Percentiles rank a stretch among this genome's conserved stretches.
Conservation (phyloP, 331 rosid genomes). For the Quercus lobata region DNA sequence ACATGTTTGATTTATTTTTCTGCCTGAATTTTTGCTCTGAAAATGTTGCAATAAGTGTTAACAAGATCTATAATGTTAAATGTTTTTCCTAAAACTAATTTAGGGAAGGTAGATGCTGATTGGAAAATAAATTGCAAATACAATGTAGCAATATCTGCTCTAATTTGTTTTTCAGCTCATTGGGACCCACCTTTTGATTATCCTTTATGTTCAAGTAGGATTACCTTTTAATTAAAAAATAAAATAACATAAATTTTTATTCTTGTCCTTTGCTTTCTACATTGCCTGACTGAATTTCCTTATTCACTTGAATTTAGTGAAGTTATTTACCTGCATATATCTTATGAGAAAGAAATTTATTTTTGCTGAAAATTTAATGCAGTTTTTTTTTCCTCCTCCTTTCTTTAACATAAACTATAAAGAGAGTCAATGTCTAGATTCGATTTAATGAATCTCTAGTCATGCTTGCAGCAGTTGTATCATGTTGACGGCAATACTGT, state of each 20-base stretch:
- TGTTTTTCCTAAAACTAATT: neutral
- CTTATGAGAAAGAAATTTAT: neutral
- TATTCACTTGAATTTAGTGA: neutral
- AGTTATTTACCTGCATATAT: neutral
- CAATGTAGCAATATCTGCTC: neutral
- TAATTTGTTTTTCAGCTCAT: neutral
- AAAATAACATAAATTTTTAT: neutral
- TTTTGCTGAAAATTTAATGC: neutral
- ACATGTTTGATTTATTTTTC: neutral
- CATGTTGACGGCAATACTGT: neutral
- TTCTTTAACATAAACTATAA: neutral
- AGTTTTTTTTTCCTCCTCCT: neutral
- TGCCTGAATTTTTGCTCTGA: neutral
- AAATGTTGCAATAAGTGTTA: neutral
- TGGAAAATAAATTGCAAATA: neutral
- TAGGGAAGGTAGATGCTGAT: neutral
- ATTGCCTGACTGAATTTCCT: neutral
- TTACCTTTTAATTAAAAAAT: neutral
- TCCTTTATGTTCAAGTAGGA: neutral
- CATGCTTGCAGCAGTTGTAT: neutral
- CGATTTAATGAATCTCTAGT: neutral
- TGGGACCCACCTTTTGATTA: neutral
- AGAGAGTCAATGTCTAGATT: neutral
- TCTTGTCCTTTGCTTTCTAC: neutral
- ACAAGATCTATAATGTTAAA: neutral